Conservation (phyloP, 305 asterid species). For the Caryopteris hybrid region DNA sequence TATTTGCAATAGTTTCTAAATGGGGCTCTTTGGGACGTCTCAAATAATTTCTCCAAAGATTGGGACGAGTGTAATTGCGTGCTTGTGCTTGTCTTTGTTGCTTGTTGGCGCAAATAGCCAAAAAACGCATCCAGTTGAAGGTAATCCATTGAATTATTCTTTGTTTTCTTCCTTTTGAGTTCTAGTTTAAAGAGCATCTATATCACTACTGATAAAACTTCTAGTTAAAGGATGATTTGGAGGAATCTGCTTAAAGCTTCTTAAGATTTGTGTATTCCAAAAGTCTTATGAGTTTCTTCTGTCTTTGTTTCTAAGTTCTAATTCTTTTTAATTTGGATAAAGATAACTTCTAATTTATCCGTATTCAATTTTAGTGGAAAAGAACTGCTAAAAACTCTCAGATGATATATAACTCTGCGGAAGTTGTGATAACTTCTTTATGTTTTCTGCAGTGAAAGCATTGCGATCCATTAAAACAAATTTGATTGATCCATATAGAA, state of each 20-base stretch:
- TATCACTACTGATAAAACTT: not conserved
- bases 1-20: not conserved
- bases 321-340: not conserved
- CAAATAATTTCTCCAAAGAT: not conserved
- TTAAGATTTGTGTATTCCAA: not conserved
- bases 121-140: constrained; percentile 16
- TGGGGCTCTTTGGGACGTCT: not conserved
- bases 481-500: constrained; percentile 48
- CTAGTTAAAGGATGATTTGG: not conserved
- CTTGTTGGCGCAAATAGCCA: constrained; percentile 10
- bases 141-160: not conserved
- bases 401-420: not conserved
- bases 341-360: not conserved
- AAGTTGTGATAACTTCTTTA: not conserved
- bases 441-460: constrained; percentile 56
- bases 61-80: not conserved
- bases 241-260: not conserved
- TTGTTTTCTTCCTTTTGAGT: not conserved
- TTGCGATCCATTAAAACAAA: constrained; percentile 42
- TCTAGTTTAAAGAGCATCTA: not conserved
- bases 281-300: not conserved
- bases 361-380: not conserved
- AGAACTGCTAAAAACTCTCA: not conserved
- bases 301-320: not conserved
- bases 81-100: constrained; percentile 10